A percentile compares a stretch with the other conserved stretches of the same genome.
Evolutionary conservation across 2,329 filamentous ascomycete genomes (phyloP).

Genomic region (Nemania bipapillata): DNA sequence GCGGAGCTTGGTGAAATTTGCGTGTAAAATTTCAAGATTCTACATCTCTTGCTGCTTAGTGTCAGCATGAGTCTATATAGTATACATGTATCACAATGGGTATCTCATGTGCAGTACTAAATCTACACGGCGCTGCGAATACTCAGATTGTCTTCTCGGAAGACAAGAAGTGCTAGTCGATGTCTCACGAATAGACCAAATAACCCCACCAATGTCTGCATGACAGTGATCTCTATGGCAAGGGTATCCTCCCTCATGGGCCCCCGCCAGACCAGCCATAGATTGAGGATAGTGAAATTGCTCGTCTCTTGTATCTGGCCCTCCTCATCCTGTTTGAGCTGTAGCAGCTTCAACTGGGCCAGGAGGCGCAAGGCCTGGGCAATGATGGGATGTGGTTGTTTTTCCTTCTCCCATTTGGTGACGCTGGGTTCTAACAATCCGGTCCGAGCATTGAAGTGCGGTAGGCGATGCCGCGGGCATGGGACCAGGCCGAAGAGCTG

Average conservation of each 20-base stretch:
- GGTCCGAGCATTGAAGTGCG: conserved; percentile 84
- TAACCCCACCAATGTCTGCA: conserved; percentile 82
- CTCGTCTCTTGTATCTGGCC: conserved; percentile 81
- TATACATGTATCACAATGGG: conserved; percentile 39
- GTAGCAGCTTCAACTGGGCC: conserved; percentile 73
- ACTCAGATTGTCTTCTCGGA: conserved; percentile 85
- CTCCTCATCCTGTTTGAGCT: conserved; percentile 72
- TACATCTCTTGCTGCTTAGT: background rate
- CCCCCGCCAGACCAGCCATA: conserved; percentile 96
- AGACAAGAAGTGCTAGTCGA: conserved; percentile 84
- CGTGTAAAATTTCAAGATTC: conserved; percentile 3
- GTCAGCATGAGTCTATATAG: conserved; percentile 31
- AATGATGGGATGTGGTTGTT: conserved; percentile 74
- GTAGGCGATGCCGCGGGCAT: conserved; percentile 91
- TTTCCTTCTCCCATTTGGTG: conserved; percentile 75
- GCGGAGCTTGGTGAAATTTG: background rate
- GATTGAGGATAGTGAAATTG: conserved; percentile 92
- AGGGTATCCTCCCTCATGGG: conserved; percentile 88
- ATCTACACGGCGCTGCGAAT: conserved; percentile 49
- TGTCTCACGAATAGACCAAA: conserved; percentile 87
- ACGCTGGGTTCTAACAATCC: conserved; percentile 88
- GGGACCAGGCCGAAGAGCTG: conserved; percentile 91
- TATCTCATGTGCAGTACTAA: conserved; percentile 38
- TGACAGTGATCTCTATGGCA: conserved; percentile 78
- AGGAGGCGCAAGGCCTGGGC: conserved; percentile 74